Evolutionary conservation across 495 filamentous ascomycete genomes (phyloP), one percentile per base, ranked within the genome.

Genomic region (Lindgomyces ingoldianus): DNA sequence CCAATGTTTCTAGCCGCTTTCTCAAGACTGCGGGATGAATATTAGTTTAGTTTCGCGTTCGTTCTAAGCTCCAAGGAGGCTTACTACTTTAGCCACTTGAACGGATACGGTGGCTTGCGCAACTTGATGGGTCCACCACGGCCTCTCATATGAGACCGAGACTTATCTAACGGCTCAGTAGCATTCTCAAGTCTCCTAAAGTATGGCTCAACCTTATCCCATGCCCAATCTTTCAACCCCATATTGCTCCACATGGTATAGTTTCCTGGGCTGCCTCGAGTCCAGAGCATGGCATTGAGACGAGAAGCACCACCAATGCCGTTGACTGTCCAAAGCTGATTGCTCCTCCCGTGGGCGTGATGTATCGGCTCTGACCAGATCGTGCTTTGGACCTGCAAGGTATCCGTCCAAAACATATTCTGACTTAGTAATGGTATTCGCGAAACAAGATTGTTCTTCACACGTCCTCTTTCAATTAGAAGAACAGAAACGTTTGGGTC

Each of bases 61-160:
- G 19, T n/a, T 16, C 33, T 14, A 27, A 46, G 33, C 33, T 47
- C 14, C 12, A 29, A 53, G 48, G 39, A 53, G 36, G 39, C 59
- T 62, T 62, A 62, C 59, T 53, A 54, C 59, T 53, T 53, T 29
- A 62, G 36, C 59, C 59, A 62, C 59, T 62, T 62, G 59, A 62
- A 62, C 36, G 49, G 59, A 53, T 62, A 54, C 25, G 22, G 59
- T 26, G 59, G 59, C 49, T 62, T 62, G 33, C 29, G 29, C 59
- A 62, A 54, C 30, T 62, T 33, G 24, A 62, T 62, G 8, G 29
- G 27, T 30, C 59, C 59, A 21, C 59, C 49, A 29, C 33, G 47
- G 44, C 59, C 59, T 58, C 55, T 62, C 33, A 54, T 48, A 26
- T 39, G 22, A 54, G 59, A 46, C 21, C 54, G 47, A 27, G 36